Percentiles rank a stretch among this genome's conserved stretches.
Conservation (phyloP, 805 yeast genomes). For the Candida bentonensis region DNA sequence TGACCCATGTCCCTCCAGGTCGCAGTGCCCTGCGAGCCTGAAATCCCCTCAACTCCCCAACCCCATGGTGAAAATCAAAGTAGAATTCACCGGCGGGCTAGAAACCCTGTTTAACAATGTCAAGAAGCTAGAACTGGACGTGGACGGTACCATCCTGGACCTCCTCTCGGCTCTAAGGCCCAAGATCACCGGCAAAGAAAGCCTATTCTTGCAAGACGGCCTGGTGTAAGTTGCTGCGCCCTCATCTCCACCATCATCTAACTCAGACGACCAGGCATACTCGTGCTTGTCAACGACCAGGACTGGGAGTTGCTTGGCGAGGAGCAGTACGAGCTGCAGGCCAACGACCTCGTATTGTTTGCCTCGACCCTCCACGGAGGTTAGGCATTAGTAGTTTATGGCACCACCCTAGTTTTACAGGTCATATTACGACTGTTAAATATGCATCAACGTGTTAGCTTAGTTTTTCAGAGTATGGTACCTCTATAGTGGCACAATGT, state of each 20-base stretch:
- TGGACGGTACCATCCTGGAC: conserved; percentile 31
- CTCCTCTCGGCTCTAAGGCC: conserved; percentile 41
- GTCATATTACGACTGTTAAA: no score
- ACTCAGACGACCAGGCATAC: conserved; percentile 63
- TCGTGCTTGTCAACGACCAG: conserved; percentile 82
- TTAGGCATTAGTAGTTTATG: conserved; percentile 18
- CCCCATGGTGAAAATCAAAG: no score
- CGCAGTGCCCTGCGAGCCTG: no score
- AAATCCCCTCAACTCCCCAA: no score
- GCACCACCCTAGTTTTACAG: no score
- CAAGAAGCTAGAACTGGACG: conserved; percentile 36
- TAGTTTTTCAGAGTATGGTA: no score
- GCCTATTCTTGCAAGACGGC: conserved; percentile 69
- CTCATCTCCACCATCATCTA: background rate
- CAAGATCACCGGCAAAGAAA: conserved; percentile 43
- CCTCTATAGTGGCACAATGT: conserved; percentile 23
- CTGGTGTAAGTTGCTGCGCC: conserved; percentile 27
- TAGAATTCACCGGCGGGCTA: conserved; percentile 53
- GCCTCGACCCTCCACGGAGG: conserved; percentile 96
- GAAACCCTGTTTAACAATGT: conserved; percentile 60
- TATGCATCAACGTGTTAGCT: no score
- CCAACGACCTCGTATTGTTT: conserved; percentile 67
- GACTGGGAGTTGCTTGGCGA: conserved; percentile 96
- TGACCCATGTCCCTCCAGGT: no score
- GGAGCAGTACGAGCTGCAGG: conserved; percentile 62